Evolutionary conservation across 2,329 filamentous ascomycete species (phyloP).

Genomic region (Penicillium sp.): DNA sequence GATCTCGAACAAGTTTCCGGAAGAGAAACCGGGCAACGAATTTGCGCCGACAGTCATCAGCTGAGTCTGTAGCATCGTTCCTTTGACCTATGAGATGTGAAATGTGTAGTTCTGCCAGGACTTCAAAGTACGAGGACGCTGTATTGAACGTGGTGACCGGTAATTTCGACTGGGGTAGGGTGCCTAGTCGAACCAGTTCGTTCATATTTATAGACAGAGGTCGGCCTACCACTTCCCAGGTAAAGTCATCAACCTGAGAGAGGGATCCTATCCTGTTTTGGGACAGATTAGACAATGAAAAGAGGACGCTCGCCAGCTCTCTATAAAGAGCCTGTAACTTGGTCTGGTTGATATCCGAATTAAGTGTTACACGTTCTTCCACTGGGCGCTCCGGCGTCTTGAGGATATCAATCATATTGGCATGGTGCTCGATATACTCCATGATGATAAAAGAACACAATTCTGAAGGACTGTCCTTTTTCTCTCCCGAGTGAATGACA

Average conservation of each 20-base stretch:
- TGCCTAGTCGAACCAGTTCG: constrained; percentile 32
- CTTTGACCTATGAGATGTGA: constrained; percentile 41
- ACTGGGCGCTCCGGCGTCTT: not conserved
- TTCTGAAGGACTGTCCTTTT: not conserved
- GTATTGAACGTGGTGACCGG: constrained; percentile 26
- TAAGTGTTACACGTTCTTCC: not conserved
- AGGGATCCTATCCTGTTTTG: constrained; percentile 33
- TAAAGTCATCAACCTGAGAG: constrained; percentile 21
- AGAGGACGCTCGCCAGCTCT: constrained; percentile 43
- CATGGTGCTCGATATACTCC: not conserved
- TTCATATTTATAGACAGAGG: constrained; percentile 48
- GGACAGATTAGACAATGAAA: constrained; percentile 40
- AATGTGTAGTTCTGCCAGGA: constrained; percentile 46
- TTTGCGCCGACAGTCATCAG: constrained; percentile 22
- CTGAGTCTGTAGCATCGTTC: constrained; percentile 38
- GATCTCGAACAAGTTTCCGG: constrained; percentile 21
- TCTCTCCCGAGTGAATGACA: not conserved
- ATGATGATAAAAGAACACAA: not conserved
- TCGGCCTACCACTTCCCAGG: constrained; percentile 29
- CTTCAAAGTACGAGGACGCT: constrained; percentile 41
- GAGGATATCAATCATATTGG: not conserved
- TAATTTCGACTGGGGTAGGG: constrained; percentile 19
- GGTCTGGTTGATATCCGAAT: constrained; percentile 7
- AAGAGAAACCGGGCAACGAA: constrained; percentile 26
- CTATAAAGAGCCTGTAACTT: constrained; percentile 30